Percentiles rank a stretch among this genome's conserved stretches.
phyloP scores from a whole-genome alignment of 2,329 filamentous ascomycete species.

The Pseudocercospora pini-densiflorae region DNA sequence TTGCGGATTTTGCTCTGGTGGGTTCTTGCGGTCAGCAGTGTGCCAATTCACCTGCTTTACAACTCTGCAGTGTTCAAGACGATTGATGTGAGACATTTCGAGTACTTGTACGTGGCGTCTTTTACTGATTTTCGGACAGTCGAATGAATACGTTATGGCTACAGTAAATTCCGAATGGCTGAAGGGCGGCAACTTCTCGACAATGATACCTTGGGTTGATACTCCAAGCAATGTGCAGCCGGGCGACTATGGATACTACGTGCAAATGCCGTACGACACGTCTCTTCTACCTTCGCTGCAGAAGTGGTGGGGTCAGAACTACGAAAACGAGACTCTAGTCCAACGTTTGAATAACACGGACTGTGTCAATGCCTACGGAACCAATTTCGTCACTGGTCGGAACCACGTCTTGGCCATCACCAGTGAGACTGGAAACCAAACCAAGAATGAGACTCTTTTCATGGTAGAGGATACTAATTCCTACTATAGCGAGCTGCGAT shows the following conservation, averaged over 20 bases:
- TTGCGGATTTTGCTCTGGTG: constrained; percentile 32
- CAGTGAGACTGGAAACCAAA: constrained; percentile 8
- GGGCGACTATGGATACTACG: constrained; percentile 7
- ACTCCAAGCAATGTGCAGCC: not conserved
- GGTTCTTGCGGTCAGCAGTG: constrained; percentile 38
- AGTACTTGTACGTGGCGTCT: not conserved
- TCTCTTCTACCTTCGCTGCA: constrained; percentile 4
- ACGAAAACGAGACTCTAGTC: constrained; percentile 11
- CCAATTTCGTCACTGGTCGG: constrained; percentile 17
- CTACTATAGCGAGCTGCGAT: not conserved
- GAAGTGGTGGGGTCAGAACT: constrained; percentile 8
- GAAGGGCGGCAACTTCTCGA: constrained; percentile 16
- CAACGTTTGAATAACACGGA: constrained; percentile 19
- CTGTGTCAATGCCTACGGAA: constrained; percentile 22
- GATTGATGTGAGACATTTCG: constrained; percentile 1
- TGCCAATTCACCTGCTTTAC: constrained; percentile 46
- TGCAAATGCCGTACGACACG: not conserved
- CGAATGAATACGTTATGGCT: constrained; percentile 29
- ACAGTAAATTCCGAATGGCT: constrained; percentile 22
- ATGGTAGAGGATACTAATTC: not conserved
- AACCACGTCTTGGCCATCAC: constrained; percentile 22
- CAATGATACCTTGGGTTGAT: constrained; percentile 3
- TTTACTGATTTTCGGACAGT: not conserved
- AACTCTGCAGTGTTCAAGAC: constrained; percentile 39
- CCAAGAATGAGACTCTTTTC: constrained; percentile 22